Conservation (phyloP, 768 basidiomycete species). For the Psilocybe cubensis region DNA sequence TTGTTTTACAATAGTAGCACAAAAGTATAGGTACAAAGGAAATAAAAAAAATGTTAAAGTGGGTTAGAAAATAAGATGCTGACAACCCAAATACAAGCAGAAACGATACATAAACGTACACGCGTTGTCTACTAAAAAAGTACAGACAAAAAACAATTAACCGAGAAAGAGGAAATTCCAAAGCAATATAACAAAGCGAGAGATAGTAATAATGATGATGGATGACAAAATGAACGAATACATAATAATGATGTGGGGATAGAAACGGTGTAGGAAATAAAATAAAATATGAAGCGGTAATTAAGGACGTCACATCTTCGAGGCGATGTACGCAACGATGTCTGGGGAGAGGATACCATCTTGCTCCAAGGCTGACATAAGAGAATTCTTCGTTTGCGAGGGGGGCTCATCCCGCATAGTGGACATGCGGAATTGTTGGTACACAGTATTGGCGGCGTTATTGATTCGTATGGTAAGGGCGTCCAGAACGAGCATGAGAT, state of each 20-base stretch:
- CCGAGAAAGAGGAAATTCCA: conserved; percentile 7
- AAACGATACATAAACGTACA: conserved; percentile 1
- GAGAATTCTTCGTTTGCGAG: conserved; percentile 25
- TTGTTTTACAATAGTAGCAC: conserved; percentile 12
- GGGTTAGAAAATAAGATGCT: not conserved
- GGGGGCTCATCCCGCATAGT: conserved; percentile 12
- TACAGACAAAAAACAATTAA: not conserved
- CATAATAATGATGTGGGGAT: conserved; percentile 2
- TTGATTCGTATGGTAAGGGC: conserved; percentile 76
- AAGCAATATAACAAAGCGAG: conserved; percentile 5
- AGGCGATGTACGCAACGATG: conserved; percentile 44
- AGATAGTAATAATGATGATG: not conserved
- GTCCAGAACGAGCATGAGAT: conserved; percentile 77
- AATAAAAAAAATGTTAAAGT: not conserved
- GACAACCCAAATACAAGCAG: not conserved
- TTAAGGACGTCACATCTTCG: conserved; percentile 21
- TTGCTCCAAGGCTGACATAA: conserved; percentile 39
- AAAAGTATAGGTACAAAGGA: conserved; percentile 5
- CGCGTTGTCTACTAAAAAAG: not conserved
- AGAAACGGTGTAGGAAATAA: not conserved
- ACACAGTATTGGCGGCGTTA: conserved; percentile 58
- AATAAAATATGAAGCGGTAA: not conserved
- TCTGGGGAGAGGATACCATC: conserved; percentile 48
- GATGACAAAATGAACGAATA: not conserved
- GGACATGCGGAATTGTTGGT: conserved; percentile 24